Evolutionary conservation across 2,329 filamentous ascomycete genomes (phyloP), one percentile per base, ranked within the genome.

Genomic region (Helotiales sp.): DNA sequence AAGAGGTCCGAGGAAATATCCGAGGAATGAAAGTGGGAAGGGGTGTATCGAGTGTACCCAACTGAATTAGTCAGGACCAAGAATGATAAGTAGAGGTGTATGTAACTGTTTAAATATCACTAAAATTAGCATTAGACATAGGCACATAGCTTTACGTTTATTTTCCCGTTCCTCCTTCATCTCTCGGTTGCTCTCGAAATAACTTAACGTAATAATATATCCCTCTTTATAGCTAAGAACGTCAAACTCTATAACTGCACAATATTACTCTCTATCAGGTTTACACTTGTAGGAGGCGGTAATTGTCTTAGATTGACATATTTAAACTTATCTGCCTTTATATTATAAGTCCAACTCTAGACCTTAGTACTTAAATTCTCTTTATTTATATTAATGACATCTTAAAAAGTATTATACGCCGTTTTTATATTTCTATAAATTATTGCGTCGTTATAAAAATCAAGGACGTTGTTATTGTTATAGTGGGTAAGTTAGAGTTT

Each of bases 361-460:
- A 90, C 86, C 72, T 90, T 87, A 1, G 80, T 80, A 65, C 83
- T 84, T 15, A 90, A 75, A 63, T 85, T 80, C 2, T 75, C 77
- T 1, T 71, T 68, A 67, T 90, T 90, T 0, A 78, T 79, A 32
- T 89, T 85, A 34, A 90, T 88, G 0, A 83, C 78, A 71, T 89
- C 83, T 87, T 87, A 90, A 0, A 90, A 79, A 3, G 79, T 76
- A 68, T 87, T 87, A 70, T 90, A 90, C 0, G 88, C 87, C 0
- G 70, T 67, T 30, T 77, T 76, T 3, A 88, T 75, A 55, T 83
- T 85, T 1, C 59, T 64, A 63, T 82, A 78, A 0, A 89, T 80
- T 0, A 59, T 63, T 0, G 69, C 28, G 60, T 87, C 77, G 0
- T 65, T 70, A 74, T 87, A 90, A 70, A 89, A 89, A 0, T 80